A percentile compares a stretch with the other conserved stretches of the same genome.
phyloP scores from a whole-genome alignment of 2,329 filamentous ascomycete species.

The Pseudogymnoascus pannorum region DNA sequence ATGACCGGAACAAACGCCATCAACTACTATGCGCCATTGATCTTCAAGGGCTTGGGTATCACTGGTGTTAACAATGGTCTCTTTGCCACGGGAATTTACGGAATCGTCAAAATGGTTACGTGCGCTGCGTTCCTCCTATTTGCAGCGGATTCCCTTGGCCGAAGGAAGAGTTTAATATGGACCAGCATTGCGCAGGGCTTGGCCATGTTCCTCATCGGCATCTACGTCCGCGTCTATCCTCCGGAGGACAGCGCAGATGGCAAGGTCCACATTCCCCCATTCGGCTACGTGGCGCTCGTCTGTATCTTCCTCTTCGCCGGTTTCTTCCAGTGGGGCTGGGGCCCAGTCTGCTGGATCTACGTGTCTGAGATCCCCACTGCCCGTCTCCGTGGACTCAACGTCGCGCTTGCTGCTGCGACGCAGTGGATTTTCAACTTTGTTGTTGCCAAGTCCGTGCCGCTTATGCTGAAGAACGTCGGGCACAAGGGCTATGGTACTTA shows the following conservation, averaged over 20 bases:
- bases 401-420: conserved; percentile 59
- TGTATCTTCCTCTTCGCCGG: conserved; percentile 67
- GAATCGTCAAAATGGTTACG: conserved; percentile 60
- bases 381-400: conserved; percentile 58
- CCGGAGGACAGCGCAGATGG: conserved; percentile 40
- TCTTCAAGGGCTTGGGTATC: conserved; percentile 61
- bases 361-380: conserved; percentile 64
- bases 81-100: conserved; percentile 68
- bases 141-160: conserved; percentile 61
- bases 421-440: conserved; percentile 70
- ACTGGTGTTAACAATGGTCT: conserved; percentile 48
- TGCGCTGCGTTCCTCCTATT: conserved; percentile 60
- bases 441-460: conserved; percentile 58
- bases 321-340: conserved; percentile 65
- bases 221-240: conserved; percentile 58
- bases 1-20: conserved; percentile 52
- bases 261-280: conserved; percentile 44
- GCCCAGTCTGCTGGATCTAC: conserved; percentile 64
- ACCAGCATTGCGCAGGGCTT: conserved; percentile 55
- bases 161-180: conserved; percentile 49
- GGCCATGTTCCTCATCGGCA: conserved; percentile 63
- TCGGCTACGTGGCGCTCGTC: conserved; percentile 63
- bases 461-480: conserved; percentile 54
- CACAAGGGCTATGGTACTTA: conserved; percentile 49
- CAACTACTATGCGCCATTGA: conserved; percentile 62